A percentile compares a stretch with the other conserved stretches of the same genome.
Conservation (phyloP, 805 yeast genomes). For the Spathaspora passalidarum region DNA sequence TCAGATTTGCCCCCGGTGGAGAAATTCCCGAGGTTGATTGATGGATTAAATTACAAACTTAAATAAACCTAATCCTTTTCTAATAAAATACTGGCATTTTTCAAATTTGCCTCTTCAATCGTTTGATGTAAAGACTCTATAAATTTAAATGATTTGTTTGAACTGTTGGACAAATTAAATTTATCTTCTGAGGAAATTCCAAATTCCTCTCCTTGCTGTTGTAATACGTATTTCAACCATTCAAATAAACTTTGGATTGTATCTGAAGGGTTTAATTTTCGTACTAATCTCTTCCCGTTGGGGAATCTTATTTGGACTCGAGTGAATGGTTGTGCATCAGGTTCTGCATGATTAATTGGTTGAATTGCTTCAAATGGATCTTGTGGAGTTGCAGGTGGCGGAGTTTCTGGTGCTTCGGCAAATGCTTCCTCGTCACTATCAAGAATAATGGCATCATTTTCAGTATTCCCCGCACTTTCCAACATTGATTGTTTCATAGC, state of each 20-base stretch:
- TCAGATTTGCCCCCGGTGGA: conserved; percentile 23
- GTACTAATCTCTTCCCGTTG: conserved; percentile 78
- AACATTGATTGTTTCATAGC: conserved; percentile 67
- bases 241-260: conserved; percentile 59
- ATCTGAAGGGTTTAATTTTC: conserved; percentile 59
- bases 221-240: conserved; percentile 58
- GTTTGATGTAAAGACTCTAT: conserved; percentile 57
- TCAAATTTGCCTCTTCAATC: conserved; percentile 71
- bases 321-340: conserved; percentile 60
- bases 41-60: neutral
- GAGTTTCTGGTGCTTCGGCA: conserved; percentile 11
- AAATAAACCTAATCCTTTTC: conserved; percentile 40
- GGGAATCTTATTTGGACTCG: conserved; percentile 87
- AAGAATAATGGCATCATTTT: conserved; percentile 24
- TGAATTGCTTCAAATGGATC: conserved; percentile 50
- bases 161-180: conserved; percentile 31
- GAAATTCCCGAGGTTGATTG: conserved; percentile 15
- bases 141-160: conserved; percentile 44
- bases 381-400: neutral
- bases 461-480: conserved; percentile 24
- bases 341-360: conserved; percentile 60
- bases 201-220: conserved; percentile 44
- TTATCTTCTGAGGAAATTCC: conserved; percentile 41
- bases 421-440: conserved; percentile 13
- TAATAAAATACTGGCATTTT: conserved; percentile 75